These are phyloP conservation scores for Agaricus sinodeliciosus DNA, from an alignment of 768 basidiomycete genomes.

Conservation along the genomic window DNA sequence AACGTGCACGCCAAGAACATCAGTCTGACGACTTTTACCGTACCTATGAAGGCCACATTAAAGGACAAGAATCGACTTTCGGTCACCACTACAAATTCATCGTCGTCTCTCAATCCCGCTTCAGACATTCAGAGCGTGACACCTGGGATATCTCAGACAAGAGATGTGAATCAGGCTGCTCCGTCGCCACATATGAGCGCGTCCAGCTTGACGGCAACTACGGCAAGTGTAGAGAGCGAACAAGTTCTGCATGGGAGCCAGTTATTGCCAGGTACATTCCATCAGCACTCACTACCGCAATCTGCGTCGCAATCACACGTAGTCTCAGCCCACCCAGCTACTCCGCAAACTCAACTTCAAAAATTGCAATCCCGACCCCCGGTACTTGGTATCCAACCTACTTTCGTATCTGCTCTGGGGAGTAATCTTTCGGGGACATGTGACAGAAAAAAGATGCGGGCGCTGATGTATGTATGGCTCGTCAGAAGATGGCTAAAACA, in stretches of 20 bases:
- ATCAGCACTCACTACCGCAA: slow-evolving; percentile 1
- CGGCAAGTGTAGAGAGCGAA: slow-evolving; percentile 4
- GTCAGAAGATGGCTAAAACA: slow-evolving; percentile 68
- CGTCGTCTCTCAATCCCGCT: slow-evolving; percentile 1
- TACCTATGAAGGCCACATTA: slow-evolving; percentile 21
- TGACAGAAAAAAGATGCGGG: slow-evolving; percentile 22
- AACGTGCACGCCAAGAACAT: slow-evolving; percentile 20
- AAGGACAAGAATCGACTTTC: slow-evolving; percentile 21
- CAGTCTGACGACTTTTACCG: slow-evolving; percentile 19
- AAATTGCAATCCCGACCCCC: slow-evolving; percentile 30
- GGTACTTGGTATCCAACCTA: slow-evolving; percentile 62
- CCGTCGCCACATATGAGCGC: slow-evolving; percentile 8
- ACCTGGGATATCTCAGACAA: not conserved
- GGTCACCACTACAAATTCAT: slow-evolving; percentile 11
- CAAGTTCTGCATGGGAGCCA: not conserved
- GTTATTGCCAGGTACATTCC: not conserved
- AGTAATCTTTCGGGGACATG: slow-evolving; percentile 5
- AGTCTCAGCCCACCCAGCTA: not conserved
- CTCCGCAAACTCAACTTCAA: slow-evolving; percentile 12
- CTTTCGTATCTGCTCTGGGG: slow-evolving; percentile 40
- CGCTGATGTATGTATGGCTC: slow-evolving; percentile 68
- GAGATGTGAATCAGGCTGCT: not conserved
- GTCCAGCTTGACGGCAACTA: slow-evolving; percentile 4
- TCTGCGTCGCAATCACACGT: not conserved
- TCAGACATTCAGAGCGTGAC: not conserved